These are phyloP conservation scores for Puccinia horiana DNA, from an alignment of 1,284 basidiomycete genomes.

Conservation along the genomic window DNA sequence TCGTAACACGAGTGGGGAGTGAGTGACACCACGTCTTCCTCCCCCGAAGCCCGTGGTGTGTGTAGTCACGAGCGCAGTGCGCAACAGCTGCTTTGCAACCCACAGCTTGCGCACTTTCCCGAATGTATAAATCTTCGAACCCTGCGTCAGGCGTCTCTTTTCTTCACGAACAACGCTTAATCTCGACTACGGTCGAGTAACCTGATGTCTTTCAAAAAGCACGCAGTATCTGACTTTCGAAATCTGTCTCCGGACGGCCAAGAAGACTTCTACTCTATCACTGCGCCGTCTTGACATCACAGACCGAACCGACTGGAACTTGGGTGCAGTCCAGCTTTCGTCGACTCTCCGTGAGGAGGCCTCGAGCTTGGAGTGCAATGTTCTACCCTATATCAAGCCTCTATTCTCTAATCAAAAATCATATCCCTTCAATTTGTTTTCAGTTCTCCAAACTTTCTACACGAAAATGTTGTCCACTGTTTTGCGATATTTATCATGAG, in stretches of 20 bases:
- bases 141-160: too few species aligned
- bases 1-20: not conserved
- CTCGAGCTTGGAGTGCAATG: slow-evolving; percentile 50
- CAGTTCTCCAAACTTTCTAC: not conserved
- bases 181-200: slow-evolving; percentile 23
- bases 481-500: too few species aligned
- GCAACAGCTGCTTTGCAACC: not conserved
- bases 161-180: slow-evolving; percentile 8
- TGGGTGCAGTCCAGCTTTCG: slow-evolving; percentile 49
- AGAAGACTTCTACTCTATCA: slow-evolving; percentile 14
- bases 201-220: slow-evolving; percentile 50
- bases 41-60: not conserved
- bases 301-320: slow-evolving; percentile 38
- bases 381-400: slow-evolving; percentile 35
- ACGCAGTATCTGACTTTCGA: slow-evolving; percentile 33
- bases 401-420: not conserved
- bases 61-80: not conserved
- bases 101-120: not conserved
- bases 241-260: not conserved
- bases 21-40: not conserved
- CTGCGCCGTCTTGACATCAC: slow-evolving; percentile 49
- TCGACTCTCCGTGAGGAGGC: slow-evolving; percentile 50
- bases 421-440: not conserved
- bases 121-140: not conserved
- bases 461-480: too few species aligned